Evolutionary conservation across 768 basidiomycete genomes (phyloP).

Genomic region (Crassisporium funariophilum): DNA sequence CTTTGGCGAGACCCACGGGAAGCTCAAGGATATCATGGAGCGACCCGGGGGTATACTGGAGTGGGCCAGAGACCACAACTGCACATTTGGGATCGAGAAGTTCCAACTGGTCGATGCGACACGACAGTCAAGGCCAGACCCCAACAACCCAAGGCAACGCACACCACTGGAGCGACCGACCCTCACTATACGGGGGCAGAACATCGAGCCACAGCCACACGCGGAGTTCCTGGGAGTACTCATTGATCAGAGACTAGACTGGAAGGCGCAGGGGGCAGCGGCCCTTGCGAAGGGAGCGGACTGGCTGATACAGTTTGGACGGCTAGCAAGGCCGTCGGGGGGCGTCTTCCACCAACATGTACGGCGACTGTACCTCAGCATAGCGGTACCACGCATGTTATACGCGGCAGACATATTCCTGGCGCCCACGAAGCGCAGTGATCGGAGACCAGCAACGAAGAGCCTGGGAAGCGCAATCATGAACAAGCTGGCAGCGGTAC

Average conservation of each 20-base stretch:
- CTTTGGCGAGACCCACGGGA: constrained; percentile 22
- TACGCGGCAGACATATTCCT: not conserved
- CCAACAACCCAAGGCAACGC: not conserved
- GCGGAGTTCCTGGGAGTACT: not conserved
- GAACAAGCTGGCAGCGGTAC: not conserved
- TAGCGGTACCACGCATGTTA: not conserved
- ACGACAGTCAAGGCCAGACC: not conserved
- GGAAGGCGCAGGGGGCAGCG: too few relatives aligned
- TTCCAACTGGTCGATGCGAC: constrained; percentile 16
- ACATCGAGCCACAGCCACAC: not conserved
- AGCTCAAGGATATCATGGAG: constrained; percentile 26
- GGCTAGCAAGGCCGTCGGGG: not conserved
- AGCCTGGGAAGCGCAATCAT: not conserved
- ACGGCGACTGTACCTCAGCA: not conserved
- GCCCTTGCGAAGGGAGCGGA: not conserved
- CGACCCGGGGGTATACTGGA: constrained; percentile 18
- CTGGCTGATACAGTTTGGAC: not conserved
- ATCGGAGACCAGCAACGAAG: too few relatives aligned
- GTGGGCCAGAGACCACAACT: constrained; percentile 28
- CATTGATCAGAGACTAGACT: not conserved
- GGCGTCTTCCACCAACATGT: not conserved
- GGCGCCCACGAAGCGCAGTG: not conserved
- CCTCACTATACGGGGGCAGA: not conserved
- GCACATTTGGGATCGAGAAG: constrained; percentile 26
- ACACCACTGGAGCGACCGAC: not conserved